Percentiles rank a stretch among this genome's conserved stretches.
Conservation (phyloP, 768 basidiomycete genomes). For the Gyrodon lividus region DNA sequence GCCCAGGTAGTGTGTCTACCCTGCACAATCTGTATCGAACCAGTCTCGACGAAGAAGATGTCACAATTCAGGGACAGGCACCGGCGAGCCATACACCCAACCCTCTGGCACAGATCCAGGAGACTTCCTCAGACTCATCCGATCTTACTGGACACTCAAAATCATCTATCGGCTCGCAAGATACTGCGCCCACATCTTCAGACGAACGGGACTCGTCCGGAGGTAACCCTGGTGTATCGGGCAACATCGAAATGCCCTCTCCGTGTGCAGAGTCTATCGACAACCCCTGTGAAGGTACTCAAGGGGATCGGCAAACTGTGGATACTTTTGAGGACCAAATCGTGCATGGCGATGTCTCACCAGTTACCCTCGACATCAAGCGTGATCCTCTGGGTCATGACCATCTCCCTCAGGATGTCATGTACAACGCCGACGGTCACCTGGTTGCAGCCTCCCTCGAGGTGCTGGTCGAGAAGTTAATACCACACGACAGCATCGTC, state of each 20-base stretch:
- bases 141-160: slow-evolving; percentile 42
- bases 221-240: slow-evolving; percentile 27
- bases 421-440: slow-evolving; percentile 86
- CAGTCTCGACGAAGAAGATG: slow-evolving; percentile 58
- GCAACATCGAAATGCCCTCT: slow-evolving; percentile 34
- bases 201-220: slow-evolving; percentile 39
- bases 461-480: slow-evolving; percentile 95
- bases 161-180: slow-evolving; percentile 44
- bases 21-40: slow-evolving; percentile 37
- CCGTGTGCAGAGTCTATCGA: slow-evolving; percentile 31
- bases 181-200: slow-evolving; percentile 49
- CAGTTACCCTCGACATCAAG: slow-evolving; percentile 40
- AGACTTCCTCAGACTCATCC: slow-evolving; percentile 52
- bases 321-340: slow-evolving; percentile 52
- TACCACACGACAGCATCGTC: slow-evolving; percentile 88
- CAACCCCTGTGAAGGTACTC: slow-evolving; percentile 55
- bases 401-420: slow-evolving; percentile 79
- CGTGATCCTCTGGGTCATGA: slow-evolving; percentile 60
- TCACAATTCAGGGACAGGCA: slow-evolving; percentile 54
- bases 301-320: slow-evolving; percentile 32
- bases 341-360: slow-evolving; percentile 49
- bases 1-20: slow-evolving; percentile 38
- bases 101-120: slow-evolving; percentile 29
- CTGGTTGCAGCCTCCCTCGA: slow-evolving; percentile 88
- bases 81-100: slow-evolving; percentile 25